Base-by-base conservation (phyloP, 2,329 filamentous ascomycete species). In the Pseudocercospora fuligena region DNA sequence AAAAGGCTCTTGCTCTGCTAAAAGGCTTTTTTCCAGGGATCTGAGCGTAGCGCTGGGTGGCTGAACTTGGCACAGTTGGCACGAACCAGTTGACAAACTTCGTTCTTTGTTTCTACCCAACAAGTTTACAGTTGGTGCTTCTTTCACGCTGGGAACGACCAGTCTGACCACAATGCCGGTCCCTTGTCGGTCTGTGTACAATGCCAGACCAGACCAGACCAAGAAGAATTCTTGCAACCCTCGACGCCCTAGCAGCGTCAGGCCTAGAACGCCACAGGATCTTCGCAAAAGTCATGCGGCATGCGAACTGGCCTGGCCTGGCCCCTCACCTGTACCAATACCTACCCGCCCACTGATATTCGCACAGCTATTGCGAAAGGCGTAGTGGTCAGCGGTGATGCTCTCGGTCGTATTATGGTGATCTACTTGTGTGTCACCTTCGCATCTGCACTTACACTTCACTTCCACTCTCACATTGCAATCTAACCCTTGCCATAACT, bases 221-320 rank as follows among this genome's bases (percentile, higher is more conserved):
- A 53, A 53, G 25, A 27, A 43, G 36, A 36, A 25, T 51, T 36
- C 36, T 49, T 58, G 40, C 46, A 21, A 12, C 40, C 21, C n/a
- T 29, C 29, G 47, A 60, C 33, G 47, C 60, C 60, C 56, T 43
- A 25, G 21, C 40, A 60, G 21, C 21, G 46, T 54, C 46, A 23
- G 47, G 27, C 29, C 64, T 63, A 63, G 64, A 66, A 63, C 64
- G 64, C 64, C 64, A 66, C 60, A 66, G 36, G 56, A 57, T 56
- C 25, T 53, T 33, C 46, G 60, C 14, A 43, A 60, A n/a, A 49
- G 60, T 53, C 25, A 31, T 49, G 57, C 56, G 47, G 58, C 47
- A 56, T 31, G 53, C 58, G 21, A n/a, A 33, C 58, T 29, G 40
- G 40, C 40, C 58, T 43, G 16, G 46, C 36, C 11, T 58, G 61